Percentiles rank a stretch among this genome's conserved stretches.
Conservation (phyloP, 192 early-diverging fungal genomes). For the Haplosporangium gracile region DNA sequence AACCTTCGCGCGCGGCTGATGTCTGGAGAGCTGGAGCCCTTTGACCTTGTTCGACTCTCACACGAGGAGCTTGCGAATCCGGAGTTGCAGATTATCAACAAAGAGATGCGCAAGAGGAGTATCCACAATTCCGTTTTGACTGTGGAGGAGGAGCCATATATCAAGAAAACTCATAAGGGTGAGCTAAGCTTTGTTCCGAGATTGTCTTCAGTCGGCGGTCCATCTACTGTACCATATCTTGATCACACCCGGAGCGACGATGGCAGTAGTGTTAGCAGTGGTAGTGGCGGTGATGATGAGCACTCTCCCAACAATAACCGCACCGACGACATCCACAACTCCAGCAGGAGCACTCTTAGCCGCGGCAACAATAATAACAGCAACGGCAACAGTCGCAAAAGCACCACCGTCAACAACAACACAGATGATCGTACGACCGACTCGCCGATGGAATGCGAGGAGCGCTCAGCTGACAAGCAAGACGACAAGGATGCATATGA, state of each 20-base stretch:
- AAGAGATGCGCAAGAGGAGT: conserved; percentile 66
- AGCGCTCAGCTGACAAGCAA: conserved; percentile 27
- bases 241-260: neutral
- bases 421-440: neutral
- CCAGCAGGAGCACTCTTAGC: neutral
- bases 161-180: conserved; percentile 75
- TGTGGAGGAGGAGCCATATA: conserved; percentile 63
- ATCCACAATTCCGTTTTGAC: conserved; percentile 69
- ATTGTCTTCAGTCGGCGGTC: neutral
- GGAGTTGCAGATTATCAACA: conserved; percentile 70
- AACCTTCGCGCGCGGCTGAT: conserved; percentile 74
- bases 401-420: neutral
- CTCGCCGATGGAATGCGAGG: neutral
- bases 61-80: conserved; percentile 93
- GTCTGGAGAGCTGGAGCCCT: conserved; percentile 70
- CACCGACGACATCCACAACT: neutral
- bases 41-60: conserved; percentile 82
- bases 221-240: neutral
- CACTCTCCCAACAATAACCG: neutral
- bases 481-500: conserved; percentile 21
- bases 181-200: conserved; percentile 64
- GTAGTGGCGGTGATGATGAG: neutral
- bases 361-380: neutral
- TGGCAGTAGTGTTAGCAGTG: neutral
- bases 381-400: neutral